Conservation (phyloP, 202 grass and related monocot species). For the Elaeis oleifera region DNA sequence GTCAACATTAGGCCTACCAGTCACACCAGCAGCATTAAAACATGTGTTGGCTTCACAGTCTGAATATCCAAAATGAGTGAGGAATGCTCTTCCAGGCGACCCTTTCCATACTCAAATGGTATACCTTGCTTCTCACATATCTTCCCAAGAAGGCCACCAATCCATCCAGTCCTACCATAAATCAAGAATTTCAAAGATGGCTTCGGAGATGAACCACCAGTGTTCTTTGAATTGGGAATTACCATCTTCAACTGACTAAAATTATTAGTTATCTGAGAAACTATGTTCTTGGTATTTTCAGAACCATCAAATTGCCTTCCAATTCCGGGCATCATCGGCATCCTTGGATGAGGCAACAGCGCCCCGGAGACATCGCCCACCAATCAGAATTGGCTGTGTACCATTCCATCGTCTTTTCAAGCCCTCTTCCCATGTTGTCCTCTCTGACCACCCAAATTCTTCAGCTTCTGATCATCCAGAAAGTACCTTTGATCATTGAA, state of each 20-base stretch:
- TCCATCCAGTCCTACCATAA: slow-evolving; percentile 72
- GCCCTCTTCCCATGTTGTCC: slow-evolving; percentile 70
- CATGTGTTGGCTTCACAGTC: slow-evolving; percentile 68
- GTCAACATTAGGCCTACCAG: slow-evolving; percentile 74
- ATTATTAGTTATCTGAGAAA: slow-evolving; percentile 32
- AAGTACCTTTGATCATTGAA: slow-evolving; percentile 97
- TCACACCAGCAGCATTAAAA: slow-evolving; percentile 75
- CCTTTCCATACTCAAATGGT: slow-evolving; percentile 62
- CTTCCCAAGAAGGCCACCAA: slow-evolving; percentile 66
- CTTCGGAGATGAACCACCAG: slow-evolving; percentile 10
- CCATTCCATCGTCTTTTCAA: slow-evolving; percentile 85
- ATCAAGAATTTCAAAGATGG: slow-evolving; percentile 55
- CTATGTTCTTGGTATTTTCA: slow-evolving; percentile 47
- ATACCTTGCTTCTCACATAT: slow-evolving; percentile 68
- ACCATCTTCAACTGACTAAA: slow-evolving; percentile 30
- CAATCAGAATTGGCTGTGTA: slow-evolving; percentile 71
- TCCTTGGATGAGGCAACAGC: slow-evolving; percentile 79
- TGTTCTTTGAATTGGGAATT: slow-evolving; percentile 25
- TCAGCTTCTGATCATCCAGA: slow-evolving; percentile 83
- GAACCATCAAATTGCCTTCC: slow-evolving; percentile 23
- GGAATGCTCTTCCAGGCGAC: slow-evolving; percentile 49
- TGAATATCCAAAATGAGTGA: slow-evolving; percentile 50
- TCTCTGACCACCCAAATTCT: slow-evolving; percentile 71
- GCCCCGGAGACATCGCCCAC: slow-evolving; percentile 79
- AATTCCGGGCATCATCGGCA: slow-evolving; percentile 63